Conservation (phyloP, 257 asterid species). For the Petunia secreta region DNA sequence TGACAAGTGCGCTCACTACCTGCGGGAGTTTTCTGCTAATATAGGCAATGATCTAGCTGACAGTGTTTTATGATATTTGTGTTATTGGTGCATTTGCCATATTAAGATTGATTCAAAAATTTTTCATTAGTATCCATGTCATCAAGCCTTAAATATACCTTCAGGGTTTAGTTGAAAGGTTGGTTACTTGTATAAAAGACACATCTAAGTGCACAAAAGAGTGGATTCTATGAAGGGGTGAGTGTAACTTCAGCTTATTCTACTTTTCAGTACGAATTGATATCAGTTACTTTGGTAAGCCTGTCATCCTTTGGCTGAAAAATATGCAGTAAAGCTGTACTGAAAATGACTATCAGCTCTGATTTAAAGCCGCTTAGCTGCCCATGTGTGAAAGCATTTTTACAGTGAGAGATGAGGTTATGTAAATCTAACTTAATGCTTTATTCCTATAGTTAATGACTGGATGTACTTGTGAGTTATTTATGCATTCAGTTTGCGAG, state of each 20-base stretch:
- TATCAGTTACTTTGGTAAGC: background rate
- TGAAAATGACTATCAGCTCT: background rate
- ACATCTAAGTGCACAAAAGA: background rate
- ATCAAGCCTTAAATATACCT: background rate
- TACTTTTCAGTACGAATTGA: background rate
- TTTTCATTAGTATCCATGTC: background rate
- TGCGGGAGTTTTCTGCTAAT: background rate
- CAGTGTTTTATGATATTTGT: background rate
- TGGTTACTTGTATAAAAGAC: background rate
- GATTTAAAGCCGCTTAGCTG: background rate
- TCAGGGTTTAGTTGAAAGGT: background rate
- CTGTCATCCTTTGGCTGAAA: slow-evolving; percentile 4
- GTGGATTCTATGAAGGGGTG: slow-evolving; percentile 8
- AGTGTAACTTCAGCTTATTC: background rate
- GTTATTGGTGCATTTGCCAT: background rate
- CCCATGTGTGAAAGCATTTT: background rate
- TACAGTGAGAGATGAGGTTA: background rate
- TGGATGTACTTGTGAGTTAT: background rate
- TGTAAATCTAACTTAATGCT: background rate
- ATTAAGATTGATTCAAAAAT: background rate
- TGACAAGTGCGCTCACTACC: no score
- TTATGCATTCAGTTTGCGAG: slow-evolving; percentile 15
- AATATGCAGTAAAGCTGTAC: background rate
- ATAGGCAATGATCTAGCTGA: slow-evolving; percentile 12
- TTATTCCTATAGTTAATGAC: background rate